Percentiles rank a stretch among this genome's conserved stretches.
Conservation (phyloP, 345 rosid genomes). For the Eucalyptus pauciflora region DNA sequence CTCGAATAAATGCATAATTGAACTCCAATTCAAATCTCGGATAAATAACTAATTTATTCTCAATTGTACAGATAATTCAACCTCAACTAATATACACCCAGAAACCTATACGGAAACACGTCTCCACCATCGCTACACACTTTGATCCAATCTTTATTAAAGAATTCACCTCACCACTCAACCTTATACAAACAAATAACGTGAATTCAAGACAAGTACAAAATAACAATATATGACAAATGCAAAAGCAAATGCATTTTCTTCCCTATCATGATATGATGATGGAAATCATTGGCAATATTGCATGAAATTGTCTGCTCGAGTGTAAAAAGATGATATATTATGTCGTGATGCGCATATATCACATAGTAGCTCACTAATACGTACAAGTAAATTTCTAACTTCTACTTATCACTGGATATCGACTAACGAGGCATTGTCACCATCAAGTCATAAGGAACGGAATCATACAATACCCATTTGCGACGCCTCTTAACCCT, state of each 20-base stretch:
- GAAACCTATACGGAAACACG: neutral
- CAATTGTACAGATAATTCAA: neutral
- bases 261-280: neutral
- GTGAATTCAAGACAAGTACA: too few relatives aligned
- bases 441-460: neutral
- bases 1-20: too few relatives aligned
- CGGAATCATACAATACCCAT: neutral
- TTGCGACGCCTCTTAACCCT: neutral
- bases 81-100: neutral
- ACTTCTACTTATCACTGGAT: neutral
- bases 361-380: too few relatives aligned
- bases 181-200: too few relatives aligned
- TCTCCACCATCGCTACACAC: neutral
- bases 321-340: too few relatives aligned
- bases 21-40: neutral
- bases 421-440: neutral
- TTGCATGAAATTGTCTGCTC: too few relatives aligned
- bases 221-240: too few relatives aligned
- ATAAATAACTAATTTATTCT: neutral
- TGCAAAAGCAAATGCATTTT: too few relatives aligned
- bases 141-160: neutral
- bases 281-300: too few relatives aligned
- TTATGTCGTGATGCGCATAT: fast-evolving
- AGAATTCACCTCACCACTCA: too few relatives aligned
- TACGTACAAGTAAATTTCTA: neutral